A percentile compares a stretch with the other conserved stretches of the same genome.
Conservation (phyloP, 768 basidiomycete genomes). For the Hygrocybe punicea region DNA sequence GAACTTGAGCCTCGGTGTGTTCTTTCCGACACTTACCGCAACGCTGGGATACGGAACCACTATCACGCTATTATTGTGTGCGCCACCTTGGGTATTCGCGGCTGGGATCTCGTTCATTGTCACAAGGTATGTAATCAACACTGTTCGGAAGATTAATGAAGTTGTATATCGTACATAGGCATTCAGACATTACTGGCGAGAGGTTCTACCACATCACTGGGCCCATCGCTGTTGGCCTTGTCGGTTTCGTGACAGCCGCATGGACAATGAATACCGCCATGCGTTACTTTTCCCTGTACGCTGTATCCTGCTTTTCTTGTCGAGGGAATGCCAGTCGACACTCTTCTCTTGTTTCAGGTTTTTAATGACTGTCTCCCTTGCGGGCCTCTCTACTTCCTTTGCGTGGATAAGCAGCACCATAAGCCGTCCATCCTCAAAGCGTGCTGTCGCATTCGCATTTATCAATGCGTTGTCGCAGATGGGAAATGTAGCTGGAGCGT, state of each 20-base stretch:
- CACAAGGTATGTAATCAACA: conserved; percentile 40
- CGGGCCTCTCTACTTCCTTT: conserved; percentile 65
- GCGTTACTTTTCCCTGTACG: conserved; percentile 65
- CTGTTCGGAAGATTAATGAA: background rate
- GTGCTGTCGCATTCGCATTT: conserved; percentile 78
- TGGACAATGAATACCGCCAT: conserved; percentile 58
- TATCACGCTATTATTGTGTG: conserved; percentile 55
- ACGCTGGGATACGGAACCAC: conserved; percentile 68
- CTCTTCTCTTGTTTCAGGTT: conserved; percentile 45
- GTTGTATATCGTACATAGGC: conserved; percentile 34
- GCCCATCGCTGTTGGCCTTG: conserved; percentile 55
- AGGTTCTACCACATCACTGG: conserved; percentile 63
- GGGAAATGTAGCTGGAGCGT: conserved; percentile 84
- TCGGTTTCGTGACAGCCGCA: conserved; percentile 67
- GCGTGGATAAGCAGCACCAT: conserved; percentile 53
- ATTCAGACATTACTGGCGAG: conserved; percentile 69
- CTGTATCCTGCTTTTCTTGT: conserved; percentile 1
- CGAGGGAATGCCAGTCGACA: background rate
- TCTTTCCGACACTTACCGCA: conserved; percentile 66
- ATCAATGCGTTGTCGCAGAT: conserved; percentile 79
- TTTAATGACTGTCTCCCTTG: conserved; percentile 71
- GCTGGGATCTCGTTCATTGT: conserved; percentile 52
- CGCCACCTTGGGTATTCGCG: conserved; percentile 63
- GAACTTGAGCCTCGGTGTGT: conserved; percentile 64
- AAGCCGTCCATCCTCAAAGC: conserved; percentile 69